Evolutionary conservation across 192 early-diverging fungal genomes (phyloP), one percentile per base, ranked within the genome.

Genomic region (Gryganskiella cystojenkinii): DNA sequence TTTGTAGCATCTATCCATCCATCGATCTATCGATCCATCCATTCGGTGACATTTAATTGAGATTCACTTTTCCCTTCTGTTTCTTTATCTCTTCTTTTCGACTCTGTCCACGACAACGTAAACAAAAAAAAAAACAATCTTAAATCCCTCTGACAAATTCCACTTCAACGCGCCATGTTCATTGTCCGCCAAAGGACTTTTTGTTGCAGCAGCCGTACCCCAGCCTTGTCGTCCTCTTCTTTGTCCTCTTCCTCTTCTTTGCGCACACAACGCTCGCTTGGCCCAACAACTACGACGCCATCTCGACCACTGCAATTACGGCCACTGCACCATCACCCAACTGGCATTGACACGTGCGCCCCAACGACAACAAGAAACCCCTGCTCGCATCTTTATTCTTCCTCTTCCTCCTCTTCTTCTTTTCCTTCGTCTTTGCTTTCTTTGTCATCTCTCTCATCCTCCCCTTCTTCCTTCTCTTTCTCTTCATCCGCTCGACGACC

Each of bases 181-280:
- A 76, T 67, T 63, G 72, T 68, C 72, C 65, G 72, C 71, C 56
- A 54, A 49, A 24, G 72, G 72, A 76, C 65, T 54, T 57, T 35
- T 51, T 60, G 51, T 49, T 49, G 53, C 31, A 30, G 28, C 33
- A 35, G 44, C 61, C 11, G 24, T 37, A 19, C 56, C 30, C 55
- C 11, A 24, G 19, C 56, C 40, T 22, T 50, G 7, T 27, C 33
- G 4, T 4, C 67, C 19, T 45, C 42, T 14, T 34, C 58, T 27
- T 28, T 13, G 35, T 40, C 13, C 43, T 49, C 60, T 10, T 33
- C 30, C 3, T 27, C 35, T 33, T 44, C 52, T 31, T n/a, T 15
- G 47, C 47, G 47, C 22, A 14, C 47, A n/a, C 22, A n/a, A 15
- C 47, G 22, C 47, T 40, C 37, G 13, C 13, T 40, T 13, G 7